Percentiles rank a stretch among this genome's conserved stretches.
Evolutionary conservation across 805 yeast genomes (phyloP).

Genomic region (Candida cerambycidarum): DNA sequence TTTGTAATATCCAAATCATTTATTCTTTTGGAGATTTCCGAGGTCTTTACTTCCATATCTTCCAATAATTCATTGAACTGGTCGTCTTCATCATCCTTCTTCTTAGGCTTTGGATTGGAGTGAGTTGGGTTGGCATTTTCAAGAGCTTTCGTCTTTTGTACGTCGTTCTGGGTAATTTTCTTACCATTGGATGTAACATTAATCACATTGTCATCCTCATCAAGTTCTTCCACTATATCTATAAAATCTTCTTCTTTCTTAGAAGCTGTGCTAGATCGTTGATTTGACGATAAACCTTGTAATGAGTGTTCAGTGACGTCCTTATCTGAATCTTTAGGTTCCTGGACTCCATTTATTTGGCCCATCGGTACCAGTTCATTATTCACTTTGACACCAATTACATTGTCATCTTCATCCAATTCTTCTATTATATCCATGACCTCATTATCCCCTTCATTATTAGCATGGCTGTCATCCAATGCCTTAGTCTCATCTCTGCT

Average conservation of each 20-base stretch:
- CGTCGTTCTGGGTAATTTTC: neutral
- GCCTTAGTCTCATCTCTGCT: conserved; percentile 1
- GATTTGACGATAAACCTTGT: too few species aligned
- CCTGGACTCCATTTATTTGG: neutral
- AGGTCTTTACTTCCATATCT: conserved; percentile 40
- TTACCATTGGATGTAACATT: conserved; percentile 17
- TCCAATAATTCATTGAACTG: conserved; percentile 30
- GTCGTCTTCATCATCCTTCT: conserved; percentile 10
- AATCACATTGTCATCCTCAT: conserved; percentile 76
- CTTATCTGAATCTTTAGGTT: neutral
- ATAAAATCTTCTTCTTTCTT: conserved; percentile 35
- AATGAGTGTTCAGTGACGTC: neutral
- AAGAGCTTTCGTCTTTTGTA: neutral
- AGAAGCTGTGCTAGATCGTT: neutral
- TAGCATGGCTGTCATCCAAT: conserved; percentile 5
- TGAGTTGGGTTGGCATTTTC: neutral
- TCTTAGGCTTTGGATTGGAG: too few species aligned
- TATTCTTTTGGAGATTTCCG: conserved; percentile 23
- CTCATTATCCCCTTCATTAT: conserved; percentile 38
- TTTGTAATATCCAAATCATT: conserved; percentile 25
- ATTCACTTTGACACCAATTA: conserved; percentile 38
- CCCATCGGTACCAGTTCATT: conserved; percentile 31
- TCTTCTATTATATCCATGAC: conserved; percentile 79
- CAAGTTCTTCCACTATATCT: conserved; percentile 78
- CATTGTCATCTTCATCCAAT: conserved; percentile 79